Base-by-base conservation (phyloP, 768 basidiomycete species). In the Mycena rosella region DNA sequence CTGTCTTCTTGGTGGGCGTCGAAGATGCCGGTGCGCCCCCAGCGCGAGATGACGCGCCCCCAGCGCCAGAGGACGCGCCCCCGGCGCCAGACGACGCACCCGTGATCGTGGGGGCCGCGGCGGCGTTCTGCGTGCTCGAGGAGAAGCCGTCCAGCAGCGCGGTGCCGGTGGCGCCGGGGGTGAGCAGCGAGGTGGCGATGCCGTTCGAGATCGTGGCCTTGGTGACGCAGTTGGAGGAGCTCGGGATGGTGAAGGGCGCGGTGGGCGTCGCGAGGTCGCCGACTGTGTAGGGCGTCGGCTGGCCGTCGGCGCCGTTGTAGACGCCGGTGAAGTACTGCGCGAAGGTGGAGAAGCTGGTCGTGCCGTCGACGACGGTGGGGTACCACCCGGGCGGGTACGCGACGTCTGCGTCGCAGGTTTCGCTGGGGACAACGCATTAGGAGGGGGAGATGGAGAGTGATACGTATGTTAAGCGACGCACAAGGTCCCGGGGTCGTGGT, bases 361-460 rank as follows among this genome's bases (percentile, higher is more conserved):
- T 78, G 52, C 82, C 82, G 54, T 72, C 76, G 11, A 78, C 80
- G 53, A 78, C 81, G 29, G 79, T 80, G 53, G 82, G 82, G 71
- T 83, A 84, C 81, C 83, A 83, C 47, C 84, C 84, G 27, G 84
- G 84, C 9, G 84, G 84, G 56, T 84, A 84, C 10, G 83, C 84
- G 60, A 83, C 79, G 38, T 84, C 83, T 13, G 83, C 83, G 11
- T 84, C 83, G 56, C 83, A 84, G 36, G 78, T 78, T 68, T 84
- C 81, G 63, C 83, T 83, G 54, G 6, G 40, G 42, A 49, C 34
- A 29, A 1, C 14, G 17, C 15, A 38, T 40, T 2, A 45, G 26
- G 18, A 20, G 9, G n/a, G n/a, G n/a, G n/a, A n/a, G n/a, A n/a
- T n/a, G n/a, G n/a, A n/a, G n/a, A n/a, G n/a, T n/a, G n/a, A n/a